A percentile compares a stretch with the other conserved stretches of the same genome.
These are phyloP conservation scores for Irpex sp. DNA, from an alignment of 1,284 basidiomycete species.

Conservation along the genomic window DNA sequence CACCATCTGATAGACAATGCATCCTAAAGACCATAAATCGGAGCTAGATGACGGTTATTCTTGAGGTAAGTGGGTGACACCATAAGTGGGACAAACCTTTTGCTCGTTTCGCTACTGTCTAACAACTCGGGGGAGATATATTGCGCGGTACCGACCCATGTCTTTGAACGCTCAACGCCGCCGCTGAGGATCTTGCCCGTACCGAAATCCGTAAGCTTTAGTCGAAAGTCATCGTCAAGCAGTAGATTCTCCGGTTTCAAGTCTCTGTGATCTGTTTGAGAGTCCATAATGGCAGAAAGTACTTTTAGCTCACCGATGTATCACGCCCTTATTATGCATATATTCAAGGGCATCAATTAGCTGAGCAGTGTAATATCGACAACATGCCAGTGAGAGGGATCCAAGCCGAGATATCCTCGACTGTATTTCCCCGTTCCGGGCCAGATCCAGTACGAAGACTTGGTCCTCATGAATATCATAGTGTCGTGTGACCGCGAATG, in stretches of 20 bases:
- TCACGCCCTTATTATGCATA: slow-evolving; percentile 86
- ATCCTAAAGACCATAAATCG: slow-evolving; percentile 98
- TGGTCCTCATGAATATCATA: slow-evolving; percentile 3
- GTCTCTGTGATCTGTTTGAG: slow-evolving; percentile 43
- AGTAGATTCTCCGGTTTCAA: slow-evolving; percentile 94
- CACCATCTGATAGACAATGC: slow-evolving; percentile 96
- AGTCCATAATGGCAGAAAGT: background rate
- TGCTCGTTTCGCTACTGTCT: slow-evolving; percentile 69
- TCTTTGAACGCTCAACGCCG: slow-evolving; percentile 57
- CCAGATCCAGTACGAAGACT: slow-evolving; percentile 93
- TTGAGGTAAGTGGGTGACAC: background rate
- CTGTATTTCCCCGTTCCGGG: slow-evolving; percentile 88
- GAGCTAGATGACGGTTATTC: slow-evolving; percentile 48
- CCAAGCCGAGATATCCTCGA: slow-evolving; percentile 75
- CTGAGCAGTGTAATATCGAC: slow-evolving; percentile 84
- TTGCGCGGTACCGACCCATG: slow-evolving; percentile 96
- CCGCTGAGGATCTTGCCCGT: slow-evolving; percentile 85
- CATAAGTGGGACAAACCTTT: slow-evolving; percentile 42
- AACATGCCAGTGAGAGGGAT: slow-evolving; percentile 73
- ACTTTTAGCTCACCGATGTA: slow-evolving; percentile 64
- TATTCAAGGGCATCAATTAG: slow-evolving; percentile 84
- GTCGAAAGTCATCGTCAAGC: slow-evolving; percentile 78
- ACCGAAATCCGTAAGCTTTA: slow-evolving; percentile 97
- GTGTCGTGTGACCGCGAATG: background rate
- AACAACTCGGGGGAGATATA: slow-evolving; percentile 95